Conservation (phyloP, 139 green algal genomes). For the Coelastrella sp. region DNA sequence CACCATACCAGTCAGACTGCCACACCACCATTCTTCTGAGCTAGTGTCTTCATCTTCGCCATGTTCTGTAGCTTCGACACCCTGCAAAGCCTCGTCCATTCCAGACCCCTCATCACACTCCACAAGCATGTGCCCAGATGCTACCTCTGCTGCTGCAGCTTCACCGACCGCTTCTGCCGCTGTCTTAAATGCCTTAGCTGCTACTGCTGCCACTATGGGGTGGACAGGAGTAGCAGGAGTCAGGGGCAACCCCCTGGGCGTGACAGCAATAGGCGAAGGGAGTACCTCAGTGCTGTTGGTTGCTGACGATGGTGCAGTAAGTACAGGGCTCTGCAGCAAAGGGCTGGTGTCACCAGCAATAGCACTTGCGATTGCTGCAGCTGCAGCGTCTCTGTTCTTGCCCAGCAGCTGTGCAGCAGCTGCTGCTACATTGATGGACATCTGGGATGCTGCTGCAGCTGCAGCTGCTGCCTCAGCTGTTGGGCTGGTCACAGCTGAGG, state of each 20-base stretch:
- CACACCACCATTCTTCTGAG: slow-evolving; percentile 46
- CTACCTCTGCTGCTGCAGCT: slow-evolving; percentile 23
- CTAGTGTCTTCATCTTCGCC: neutral
- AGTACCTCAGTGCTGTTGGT: neutral
- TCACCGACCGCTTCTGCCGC: slow-evolving; percentile 25
- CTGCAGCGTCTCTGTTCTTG: slow-evolving; percentile 5
- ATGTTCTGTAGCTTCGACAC: neutral
- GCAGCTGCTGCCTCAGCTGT: slow-evolving; percentile 21
- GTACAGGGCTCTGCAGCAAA: neutral
- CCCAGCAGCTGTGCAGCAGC: slow-evolving; percentile 46
- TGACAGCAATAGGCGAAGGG: neutral
- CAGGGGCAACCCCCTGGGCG: neutral
- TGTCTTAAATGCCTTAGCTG: slow-evolving; percentile 25
- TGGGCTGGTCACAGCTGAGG: neutral
- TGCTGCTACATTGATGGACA: slow-evolving; percentile 34
- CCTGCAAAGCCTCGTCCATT: neutral
- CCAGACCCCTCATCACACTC: slow-evolving; percentile 3
- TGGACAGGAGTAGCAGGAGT: slow-evolving; percentile 31
- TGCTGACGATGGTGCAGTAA: neutral
- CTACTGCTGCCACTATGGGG: slow-evolving; percentile 23
- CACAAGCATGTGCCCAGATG: too few species aligned
- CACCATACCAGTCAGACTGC: slow-evolving; percentile 23
- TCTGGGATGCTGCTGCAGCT: slow-evolving; percentile 20
- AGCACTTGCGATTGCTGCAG: slow-evolving; percentile 17
- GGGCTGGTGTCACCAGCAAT: slow-evolving; percentile 15